phyloP scores from a whole-genome alignment of 2,329 filamentous ascomycete genomes.

The Fusarium illudens region DNA sequence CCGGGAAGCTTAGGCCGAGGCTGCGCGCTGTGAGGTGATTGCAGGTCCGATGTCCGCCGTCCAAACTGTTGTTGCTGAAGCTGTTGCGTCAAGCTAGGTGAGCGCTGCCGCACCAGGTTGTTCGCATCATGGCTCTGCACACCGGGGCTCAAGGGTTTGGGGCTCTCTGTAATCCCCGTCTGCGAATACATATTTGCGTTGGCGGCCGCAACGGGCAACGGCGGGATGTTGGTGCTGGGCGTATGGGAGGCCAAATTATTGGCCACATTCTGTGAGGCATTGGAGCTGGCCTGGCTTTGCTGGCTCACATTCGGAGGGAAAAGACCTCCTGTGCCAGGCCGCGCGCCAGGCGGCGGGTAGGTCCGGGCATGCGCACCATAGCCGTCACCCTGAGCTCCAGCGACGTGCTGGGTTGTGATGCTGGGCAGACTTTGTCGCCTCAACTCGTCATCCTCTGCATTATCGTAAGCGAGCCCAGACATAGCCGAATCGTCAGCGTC shows the following conservation, averaged over 20 bases:
- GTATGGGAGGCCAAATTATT: constrained; percentile 56
- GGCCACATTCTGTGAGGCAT: constrained; percentile 60
- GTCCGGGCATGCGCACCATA: constrained; percentile 74
- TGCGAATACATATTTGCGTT: constrained; percentile 73
- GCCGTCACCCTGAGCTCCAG: constrained; percentile 56
- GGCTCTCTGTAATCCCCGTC: constrained; percentile 82
- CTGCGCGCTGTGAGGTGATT: constrained; percentile 60
- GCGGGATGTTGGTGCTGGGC: constrained; percentile 59
- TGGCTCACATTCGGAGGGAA: constrained; percentile 70
- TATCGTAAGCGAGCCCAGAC: constrained; percentile 65
- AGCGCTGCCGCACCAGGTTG: constrained; percentile 64
- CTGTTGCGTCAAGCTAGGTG: constrained; percentile 71
- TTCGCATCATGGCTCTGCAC: constrained; percentile 61
- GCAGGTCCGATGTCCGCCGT: constrained; percentile 64
- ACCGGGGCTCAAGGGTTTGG: constrained; percentile 81
- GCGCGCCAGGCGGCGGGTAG: constrained; percentile 74
- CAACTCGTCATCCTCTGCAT: constrained; percentile 68
- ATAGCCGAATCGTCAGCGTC: constrained; percentile 66
- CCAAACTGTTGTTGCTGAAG: constrained; percentile 69
- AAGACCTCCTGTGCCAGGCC: constrained; percentile 62
- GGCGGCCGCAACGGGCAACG: constrained; percentile 55
- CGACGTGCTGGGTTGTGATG: constrained; percentile 76
- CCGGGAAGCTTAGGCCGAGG: constrained; percentile 51
- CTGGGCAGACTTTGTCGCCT: constrained; percentile 76
- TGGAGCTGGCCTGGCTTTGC: constrained; percentile 60